phyloP scores from a whole-genome alignment of 768 basidiomycete genomes.

The Gymnopilus junonius region DNA sequence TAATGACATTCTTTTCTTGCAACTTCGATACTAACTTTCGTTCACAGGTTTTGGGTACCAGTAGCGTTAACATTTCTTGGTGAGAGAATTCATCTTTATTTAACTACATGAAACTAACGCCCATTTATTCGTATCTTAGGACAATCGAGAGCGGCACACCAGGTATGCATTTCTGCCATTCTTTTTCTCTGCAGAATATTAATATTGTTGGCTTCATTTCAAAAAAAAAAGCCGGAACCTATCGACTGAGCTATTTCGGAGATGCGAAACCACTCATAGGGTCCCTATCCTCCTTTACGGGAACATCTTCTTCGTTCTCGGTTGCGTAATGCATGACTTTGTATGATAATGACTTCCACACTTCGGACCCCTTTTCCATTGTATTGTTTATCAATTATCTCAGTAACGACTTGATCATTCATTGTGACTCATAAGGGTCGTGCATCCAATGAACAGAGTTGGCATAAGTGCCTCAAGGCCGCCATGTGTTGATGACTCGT shows the following conservation, averaged over 20 bases:
- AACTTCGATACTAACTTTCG: background rate
- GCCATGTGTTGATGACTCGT: constrained; percentile 34
- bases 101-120: background rate
- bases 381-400: constrained; percentile 3
- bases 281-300: constrained; percentile 63
- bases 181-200: constrained; percentile 9
- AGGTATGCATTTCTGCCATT: constrained; percentile 38
- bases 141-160: constrained; percentile 52
- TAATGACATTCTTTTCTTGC: constrained; percentile 9
- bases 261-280: constrained; percentile 77
- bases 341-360: constrained; percentile 1
- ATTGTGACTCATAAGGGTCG: constrained; percentile 5
- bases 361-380: background rate
- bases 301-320: constrained; percentile 65
- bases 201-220: constrained; percentile 9
- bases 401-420: background rate
- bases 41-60: constrained; percentile 57
- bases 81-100: constrained; percentile 31
- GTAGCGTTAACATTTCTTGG: constrained; percentile 72
- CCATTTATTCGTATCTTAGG: constrained; percentile 15
- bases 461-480: constrained; percentile 39
- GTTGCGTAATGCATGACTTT: constrained; percentile 39
- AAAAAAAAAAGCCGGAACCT: constrained; percentile 58
- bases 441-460: constrained; percentile 10
- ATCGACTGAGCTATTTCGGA: constrained; percentile 73